phyloP scores from a whole-genome alignment of 129 eudicot genomes.

The Cynara cardunculus region DNA sequence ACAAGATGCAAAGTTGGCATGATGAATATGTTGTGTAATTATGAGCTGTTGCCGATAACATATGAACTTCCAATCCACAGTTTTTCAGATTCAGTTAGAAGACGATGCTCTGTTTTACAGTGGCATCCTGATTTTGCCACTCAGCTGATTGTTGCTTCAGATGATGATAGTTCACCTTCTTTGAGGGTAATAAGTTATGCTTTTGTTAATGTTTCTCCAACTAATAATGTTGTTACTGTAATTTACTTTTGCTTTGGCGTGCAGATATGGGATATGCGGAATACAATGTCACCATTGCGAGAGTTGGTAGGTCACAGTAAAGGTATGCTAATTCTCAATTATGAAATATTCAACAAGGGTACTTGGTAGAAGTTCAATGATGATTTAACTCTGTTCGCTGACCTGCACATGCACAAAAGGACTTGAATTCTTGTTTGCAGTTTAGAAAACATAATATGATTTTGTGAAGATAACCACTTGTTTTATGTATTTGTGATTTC shows the following conservation, averaged over 20 bases:
- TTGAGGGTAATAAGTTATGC: conserved; percentile 51
- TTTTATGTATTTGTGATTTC: neutral
- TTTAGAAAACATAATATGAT: neutral
- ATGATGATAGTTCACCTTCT: conserved; percentile 91
- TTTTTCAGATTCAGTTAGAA: conserved; percentile 77
- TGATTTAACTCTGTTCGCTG: neutral
- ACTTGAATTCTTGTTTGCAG: neutral
- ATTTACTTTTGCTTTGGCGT: conserved; percentile 18
- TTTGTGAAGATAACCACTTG: neutral
- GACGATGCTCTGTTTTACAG: conserved; percentile 98
- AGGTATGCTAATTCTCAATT: conserved; percentile 44
- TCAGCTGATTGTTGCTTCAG: conserved; percentile 94
- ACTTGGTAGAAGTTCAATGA: neutral
- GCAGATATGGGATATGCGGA: conserved; percentile 98
- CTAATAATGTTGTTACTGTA: neutral
- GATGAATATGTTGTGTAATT: neutral
- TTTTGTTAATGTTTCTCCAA: neutral
- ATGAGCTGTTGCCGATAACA: neutral
- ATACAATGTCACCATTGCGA: conserved; percentile 81
- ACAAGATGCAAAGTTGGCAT: neutral
- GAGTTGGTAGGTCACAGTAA: conserved; percentile 88
- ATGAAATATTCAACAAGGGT: neutral
- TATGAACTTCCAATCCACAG: conserved; percentile 38
- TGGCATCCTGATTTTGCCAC: conserved; percentile 98
- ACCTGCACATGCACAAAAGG: neutral